Conservation (phyloP, 2,329 filamentous ascomycete species). For the Fusarium sp. region DNA sequence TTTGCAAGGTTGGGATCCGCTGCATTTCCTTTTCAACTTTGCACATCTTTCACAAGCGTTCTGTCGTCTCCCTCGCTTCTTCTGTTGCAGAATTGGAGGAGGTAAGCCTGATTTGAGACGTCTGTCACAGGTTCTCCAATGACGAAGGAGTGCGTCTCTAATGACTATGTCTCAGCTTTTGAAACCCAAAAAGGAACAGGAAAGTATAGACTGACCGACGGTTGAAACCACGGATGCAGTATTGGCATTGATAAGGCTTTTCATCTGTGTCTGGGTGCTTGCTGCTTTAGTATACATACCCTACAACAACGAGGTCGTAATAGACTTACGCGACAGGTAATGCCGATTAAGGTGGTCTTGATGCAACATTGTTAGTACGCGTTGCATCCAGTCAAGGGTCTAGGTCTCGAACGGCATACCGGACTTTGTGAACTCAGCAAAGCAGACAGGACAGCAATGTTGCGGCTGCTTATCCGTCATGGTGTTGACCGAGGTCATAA, state of each 20-base stretch:
- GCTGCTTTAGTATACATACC: neutral
- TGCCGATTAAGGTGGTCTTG: constrained; percentile 1
- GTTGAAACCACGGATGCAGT: constrained; percentile 13
- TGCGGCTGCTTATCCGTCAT: neutral
- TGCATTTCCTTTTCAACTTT: constrained; percentile 17
- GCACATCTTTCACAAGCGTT: constrained; percentile 11
- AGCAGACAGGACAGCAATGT: neutral
- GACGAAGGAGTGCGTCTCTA: constrained; percentile 23
- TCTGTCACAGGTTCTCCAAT: constrained; percentile 19
- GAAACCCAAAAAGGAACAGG: neutral
- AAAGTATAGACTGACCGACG: neutral
- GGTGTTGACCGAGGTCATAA: neutral
- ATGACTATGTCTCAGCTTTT: neutral
- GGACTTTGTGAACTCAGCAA: neutral
- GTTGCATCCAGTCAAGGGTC: neutral
- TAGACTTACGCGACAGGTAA: neutral
- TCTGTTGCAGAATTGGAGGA: neutral
- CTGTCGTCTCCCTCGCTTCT: constrained; percentile 6
- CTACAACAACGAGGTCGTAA: neutral
- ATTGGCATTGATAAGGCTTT: neutral
- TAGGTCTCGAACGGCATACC: neutral
- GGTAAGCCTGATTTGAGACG: neutral
- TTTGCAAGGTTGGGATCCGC: neutral
- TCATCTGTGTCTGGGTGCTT: neutral
- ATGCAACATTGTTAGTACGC: neutral